phyloP scores from a whole-genome alignment of 129 eudicot species.

The Ambrosia artemisiifolia region DNA sequence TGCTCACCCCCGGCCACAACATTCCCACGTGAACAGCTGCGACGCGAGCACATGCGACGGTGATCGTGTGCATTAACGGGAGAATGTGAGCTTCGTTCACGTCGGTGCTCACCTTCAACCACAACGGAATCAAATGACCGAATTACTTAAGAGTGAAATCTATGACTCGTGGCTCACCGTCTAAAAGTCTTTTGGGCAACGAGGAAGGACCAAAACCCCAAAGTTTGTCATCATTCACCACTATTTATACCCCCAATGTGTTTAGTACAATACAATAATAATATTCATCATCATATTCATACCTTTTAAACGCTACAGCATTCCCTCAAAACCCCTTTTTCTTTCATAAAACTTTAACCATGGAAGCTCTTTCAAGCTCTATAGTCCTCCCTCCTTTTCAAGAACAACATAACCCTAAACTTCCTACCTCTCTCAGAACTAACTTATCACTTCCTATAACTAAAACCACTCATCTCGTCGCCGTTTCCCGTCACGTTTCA shows the following conservation, averaged over 20 bases:
- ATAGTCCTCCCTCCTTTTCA: conserved; percentile 28
- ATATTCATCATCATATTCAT: no score
- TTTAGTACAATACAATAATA: neutral
- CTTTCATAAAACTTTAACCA: neutral
- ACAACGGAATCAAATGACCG: no score
- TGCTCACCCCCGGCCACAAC: no score
- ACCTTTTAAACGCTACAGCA: neutral
- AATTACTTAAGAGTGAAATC: no score
- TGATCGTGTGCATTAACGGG: no score
- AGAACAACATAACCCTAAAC: conserved; percentile 10
- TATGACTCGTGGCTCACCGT: no score
- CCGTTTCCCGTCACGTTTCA: conserved; percentile 23
- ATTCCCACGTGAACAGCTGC: no score
- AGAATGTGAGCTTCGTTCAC: no score
- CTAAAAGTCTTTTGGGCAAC: neutral
- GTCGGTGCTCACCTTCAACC: no score
- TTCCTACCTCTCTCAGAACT: neutral
- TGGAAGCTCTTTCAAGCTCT: conserved; percentile 55
- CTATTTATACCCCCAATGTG: neutral
- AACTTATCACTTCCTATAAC: conserved; percentile 14
- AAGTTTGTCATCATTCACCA: neutral
- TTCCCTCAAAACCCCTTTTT: conserved; percentile 8
- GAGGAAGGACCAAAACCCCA: neutral
- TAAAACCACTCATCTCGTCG: conserved; percentile 20
- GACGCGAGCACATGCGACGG: no score